Conservation (phyloP, 176 grass and related monocot species). For the Musa itinerans region DNA sequence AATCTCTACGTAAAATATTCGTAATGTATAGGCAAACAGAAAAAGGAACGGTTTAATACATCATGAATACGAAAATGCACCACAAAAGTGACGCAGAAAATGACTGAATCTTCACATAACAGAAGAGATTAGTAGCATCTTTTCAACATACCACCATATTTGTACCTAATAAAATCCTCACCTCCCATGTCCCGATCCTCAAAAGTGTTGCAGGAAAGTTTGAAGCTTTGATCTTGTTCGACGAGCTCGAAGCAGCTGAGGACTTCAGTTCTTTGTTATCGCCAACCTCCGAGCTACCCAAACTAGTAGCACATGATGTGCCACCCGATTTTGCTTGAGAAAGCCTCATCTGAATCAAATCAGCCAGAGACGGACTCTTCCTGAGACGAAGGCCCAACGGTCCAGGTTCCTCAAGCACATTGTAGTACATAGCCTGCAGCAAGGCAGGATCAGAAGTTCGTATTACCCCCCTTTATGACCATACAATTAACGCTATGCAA, state of each 20-base stretch:
- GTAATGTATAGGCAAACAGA: not conserved
- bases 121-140: not conserved
- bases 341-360: conserved; percentile 54
- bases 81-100: not conserved
- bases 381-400: conserved; percentile 56
- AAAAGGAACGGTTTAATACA: not conserved
- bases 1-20: not conserved
- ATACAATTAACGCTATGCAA: not conserved
- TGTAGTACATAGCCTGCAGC: conserved; percentile 45
- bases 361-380: conserved; percentile 56
- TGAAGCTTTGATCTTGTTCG: conserved; percentile 65
- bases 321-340: conserved; percentile 27
- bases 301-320: conserved; percentile 13
- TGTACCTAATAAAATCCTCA: conserved; percentile 14
- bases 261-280: conserved; percentile 35
- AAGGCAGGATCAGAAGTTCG: conserved; percentile 1
- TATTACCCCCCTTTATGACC: not conserved
- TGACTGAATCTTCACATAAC: not conserved
- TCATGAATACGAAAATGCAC: not conserved
- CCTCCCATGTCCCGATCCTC: conserved; percentile 85
- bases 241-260: not conserved
- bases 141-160: not conserved
- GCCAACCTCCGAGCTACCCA: conserved; percentile 10
- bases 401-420: conserved; percentile 48
- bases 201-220: conserved; percentile 58